These are phyloP conservation scores for Fusarium luffae DNA, from an alignment of 2,329 filamentous ascomycete species.

Conservation along the genomic window DNA sequence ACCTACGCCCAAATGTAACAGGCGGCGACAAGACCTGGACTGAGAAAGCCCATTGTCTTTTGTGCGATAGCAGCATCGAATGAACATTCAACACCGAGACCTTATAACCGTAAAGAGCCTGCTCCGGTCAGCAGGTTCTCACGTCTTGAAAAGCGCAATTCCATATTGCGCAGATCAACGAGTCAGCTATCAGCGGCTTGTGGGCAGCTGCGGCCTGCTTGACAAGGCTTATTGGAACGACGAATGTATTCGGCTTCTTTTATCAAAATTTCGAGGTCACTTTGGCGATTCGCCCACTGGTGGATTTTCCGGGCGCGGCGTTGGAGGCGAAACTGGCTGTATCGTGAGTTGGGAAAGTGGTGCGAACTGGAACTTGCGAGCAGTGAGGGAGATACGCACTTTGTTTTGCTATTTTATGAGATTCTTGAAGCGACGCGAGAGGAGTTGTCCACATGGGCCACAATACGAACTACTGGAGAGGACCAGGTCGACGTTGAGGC, in stretches of 20 bases:
- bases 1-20: slow-evolving; percentile 59
- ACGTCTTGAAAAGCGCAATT: slow-evolving; percentile 14
- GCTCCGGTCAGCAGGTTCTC: slow-evolving; percentile 21
- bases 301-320: slow-evolving; percentile 45
- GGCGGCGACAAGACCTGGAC: slow-evolving; percentile 65
- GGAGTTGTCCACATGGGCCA: background rate
- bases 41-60: slow-evolving; percentile 61
- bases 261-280: slow-evolving; percentile 36
- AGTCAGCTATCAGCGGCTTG: slow-evolving; percentile 6
- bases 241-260: slow-evolving; percentile 34
- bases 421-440: slow-evolving; percentile 5
- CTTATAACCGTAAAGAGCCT: slow-evolving; percentile 2
- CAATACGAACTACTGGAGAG: background rate
- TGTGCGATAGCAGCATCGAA: slow-evolving; percentile 61
- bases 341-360: slow-evolving; percentile 36
- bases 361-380: slow-evolving; percentile 31
- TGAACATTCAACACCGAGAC: slow-evolving; percentile 41
- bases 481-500: background rate
- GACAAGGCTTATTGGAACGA: slow-evolving; percentile 11
- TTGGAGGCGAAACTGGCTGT: slow-evolving; percentile 44
- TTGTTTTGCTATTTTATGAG: slow-evolving; percentile 19
- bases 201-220: background rate
- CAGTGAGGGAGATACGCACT: slow-evolving; percentile 15
- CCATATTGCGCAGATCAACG: slow-evolving; percentile 1
- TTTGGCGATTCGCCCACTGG: slow-evolving; percentile 42